Percentiles rank a stretch among this genome's conserved stretches.
Conservation (phyloP, 345 rosid species). For the Eucalyptus viminalis region DNA sequence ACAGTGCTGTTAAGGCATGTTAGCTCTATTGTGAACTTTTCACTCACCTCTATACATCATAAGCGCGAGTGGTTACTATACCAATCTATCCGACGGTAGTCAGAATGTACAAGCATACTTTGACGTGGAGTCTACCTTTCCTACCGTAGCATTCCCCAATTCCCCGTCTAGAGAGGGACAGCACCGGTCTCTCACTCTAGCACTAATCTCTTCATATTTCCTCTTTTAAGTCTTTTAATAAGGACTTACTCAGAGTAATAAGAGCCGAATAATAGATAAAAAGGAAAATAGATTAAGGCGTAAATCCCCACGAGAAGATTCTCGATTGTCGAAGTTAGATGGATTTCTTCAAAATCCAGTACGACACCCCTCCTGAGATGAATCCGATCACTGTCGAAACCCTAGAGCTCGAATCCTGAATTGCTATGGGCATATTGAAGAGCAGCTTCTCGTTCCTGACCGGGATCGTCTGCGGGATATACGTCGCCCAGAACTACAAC, state of each 20-base stretch:
- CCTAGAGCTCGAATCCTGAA: not conserved
- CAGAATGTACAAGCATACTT: too few relatives aligned
- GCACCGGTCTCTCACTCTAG: too few relatives aligned
- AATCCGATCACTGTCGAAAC: not conserved
- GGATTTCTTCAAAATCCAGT: not conserved
- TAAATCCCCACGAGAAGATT: not conserved
- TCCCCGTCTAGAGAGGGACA: too few relatives aligned
- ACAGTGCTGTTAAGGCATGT: accelerated
- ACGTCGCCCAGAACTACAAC: slow-evolving; percentile 79
- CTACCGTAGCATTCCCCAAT: too few relatives aligned
- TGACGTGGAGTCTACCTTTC: too few relatives aligned
- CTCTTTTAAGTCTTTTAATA: too few relatives aligned
- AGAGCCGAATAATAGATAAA: not conserved
- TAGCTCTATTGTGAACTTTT: accelerated
- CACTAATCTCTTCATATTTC: too few relatives aligned
- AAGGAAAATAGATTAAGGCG: not conserved
- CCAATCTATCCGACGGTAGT: accelerated
- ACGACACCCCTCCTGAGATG: not conserved
- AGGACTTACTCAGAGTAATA: not conserved
- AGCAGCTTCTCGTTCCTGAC: slow-evolving; percentile 50
- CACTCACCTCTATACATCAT: too few relatives aligned
- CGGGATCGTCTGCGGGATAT: slow-evolving; percentile 64
- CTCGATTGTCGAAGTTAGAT: not conserved
- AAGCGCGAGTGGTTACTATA: too few relatives aligned
- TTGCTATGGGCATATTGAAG: slow-evolving; percentile 42